A percentile compares a stretch with the other conserved stretches of the same genome.
These are phyloP conservation scores for Onygena corvina DNA, from an alignment of 2,329 filamentous ascomycete genomes.

Conservation along the genomic window DNA sequence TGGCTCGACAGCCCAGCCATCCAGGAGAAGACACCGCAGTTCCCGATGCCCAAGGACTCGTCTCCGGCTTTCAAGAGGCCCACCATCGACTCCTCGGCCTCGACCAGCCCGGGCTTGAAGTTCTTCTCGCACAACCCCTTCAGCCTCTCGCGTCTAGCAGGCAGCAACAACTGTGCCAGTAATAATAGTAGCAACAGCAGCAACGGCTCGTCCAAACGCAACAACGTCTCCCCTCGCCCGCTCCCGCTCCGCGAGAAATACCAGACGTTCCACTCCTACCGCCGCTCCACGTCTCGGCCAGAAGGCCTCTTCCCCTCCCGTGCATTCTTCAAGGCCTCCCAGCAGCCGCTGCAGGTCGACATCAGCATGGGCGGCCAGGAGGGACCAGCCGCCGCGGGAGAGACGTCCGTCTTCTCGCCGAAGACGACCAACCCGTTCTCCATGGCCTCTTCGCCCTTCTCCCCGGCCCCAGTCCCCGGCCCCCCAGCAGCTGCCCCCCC, in stretches of 20 bases:
- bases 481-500: constrained; percentile 13
- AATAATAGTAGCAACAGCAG: too few relatives aligned
- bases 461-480: constrained; percentile 20
- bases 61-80: constrained; percentile 2
- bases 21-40: not conserved
- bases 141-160: constrained; percentile 4
- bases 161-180: too few relatives aligned
- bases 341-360: constrained; percentile 1
- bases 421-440: constrained; percentile 34
- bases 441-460: constrained; percentile 26
- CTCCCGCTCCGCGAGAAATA: constrained; percentile 31
- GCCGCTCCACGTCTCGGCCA: constrained; percentile 10
- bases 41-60: not conserved
- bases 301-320: constrained; percentile 9
- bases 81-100: constrained; percentile 6
- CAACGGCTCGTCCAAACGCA: constrained; percentile 18
- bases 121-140: constrained; percentile 14
- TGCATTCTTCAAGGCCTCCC: constrained; percentile 15
- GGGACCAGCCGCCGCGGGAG: constrained; percentile 22
- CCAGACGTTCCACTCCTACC: constrained; percentile 16
- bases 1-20: constrained; percentile 23
- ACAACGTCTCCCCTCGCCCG: constrained; percentile 27
- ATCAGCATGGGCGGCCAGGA: constrained; percentile 20
- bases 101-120: not conserved
- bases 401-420: constrained; percentile 33